Conservation (phyloP, 495 filamentous ascomycete genomes). For the Friedmanniomyces simplex region DNA sequence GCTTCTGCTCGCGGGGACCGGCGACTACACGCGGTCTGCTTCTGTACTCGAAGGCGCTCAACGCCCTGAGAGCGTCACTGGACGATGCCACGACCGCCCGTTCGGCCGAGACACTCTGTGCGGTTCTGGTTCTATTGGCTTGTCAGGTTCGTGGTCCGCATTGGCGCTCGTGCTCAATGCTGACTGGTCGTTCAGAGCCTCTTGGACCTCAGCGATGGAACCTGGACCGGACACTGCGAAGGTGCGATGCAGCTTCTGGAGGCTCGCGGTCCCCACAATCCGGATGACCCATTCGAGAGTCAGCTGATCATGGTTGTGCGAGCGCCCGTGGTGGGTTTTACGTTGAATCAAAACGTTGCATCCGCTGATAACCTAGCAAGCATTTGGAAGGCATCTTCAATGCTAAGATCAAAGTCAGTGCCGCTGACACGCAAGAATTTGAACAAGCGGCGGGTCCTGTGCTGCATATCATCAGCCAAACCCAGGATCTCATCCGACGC, state of each 20-base stretch:
- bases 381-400: neutral
- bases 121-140: constrained; percentile 10
- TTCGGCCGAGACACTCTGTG: constrained; percentile 13
- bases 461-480: neutral
- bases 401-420: neutral
- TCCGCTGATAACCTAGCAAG: neutral
- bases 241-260: neutral
- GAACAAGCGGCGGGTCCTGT: neutral
- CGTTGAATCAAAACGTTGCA: neutral
- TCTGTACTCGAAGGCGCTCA: constrained; percentile 7
- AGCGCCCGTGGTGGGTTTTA: constrained; percentile 22
- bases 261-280: neutral
- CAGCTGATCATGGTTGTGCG: neutral
- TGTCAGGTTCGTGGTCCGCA: constrained; percentile 11
- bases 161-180: neutral
- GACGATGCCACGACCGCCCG: constrained; percentile 1
- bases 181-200: neutral
- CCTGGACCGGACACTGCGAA: constrained; percentile 3
- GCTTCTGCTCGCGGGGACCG: neutral
- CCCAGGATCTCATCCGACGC: neutral
- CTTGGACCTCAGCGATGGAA: neutral
- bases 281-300: neutral
- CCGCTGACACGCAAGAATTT: neutral
- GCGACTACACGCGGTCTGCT: neutral
- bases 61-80: neutral